phyloP scores from a whole-genome alignment of 2,329 filamentous ascomycete genomes.

The Ceratocystiopsis minuta region DNA sequence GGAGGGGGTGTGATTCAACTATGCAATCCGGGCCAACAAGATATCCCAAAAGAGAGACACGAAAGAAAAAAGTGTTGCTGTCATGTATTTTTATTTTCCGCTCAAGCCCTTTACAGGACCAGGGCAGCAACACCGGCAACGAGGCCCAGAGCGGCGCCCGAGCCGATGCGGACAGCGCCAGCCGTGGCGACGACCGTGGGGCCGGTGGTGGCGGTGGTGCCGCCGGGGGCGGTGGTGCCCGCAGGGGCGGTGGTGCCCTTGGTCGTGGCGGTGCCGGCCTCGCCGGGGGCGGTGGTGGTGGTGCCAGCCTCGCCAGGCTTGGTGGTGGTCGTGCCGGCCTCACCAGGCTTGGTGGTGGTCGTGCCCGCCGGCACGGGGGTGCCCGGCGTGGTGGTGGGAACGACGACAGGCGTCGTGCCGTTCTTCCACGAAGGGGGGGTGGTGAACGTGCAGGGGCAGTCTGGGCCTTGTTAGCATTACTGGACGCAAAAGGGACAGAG shows the following conservation, averaged over 20 bases:
- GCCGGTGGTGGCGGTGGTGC: background rate
- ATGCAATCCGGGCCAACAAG: background rate
- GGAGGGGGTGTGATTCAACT: background rate
- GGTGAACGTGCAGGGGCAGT: slow-evolving; percentile 10
- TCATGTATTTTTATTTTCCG: background rate
- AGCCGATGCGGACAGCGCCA: slow-evolving; percentile 5
- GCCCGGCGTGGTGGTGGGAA: background rate
- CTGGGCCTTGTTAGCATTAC: background rate
- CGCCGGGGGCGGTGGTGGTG: background rate
- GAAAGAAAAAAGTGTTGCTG: no score
- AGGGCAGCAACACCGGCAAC: slow-evolving; percentile 8
- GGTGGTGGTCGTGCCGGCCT: background rate
- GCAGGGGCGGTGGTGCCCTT: slow-evolving; percentile 2
- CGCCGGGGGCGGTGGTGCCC: slow-evolving; percentile 3
- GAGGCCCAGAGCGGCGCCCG: slow-evolving; percentile 7
- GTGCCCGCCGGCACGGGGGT: background rate
- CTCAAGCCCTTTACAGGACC: slow-evolving; percentile 6
- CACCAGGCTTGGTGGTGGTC: background rate
- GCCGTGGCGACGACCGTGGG: slow-evolving; percentile 5
- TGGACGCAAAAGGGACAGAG: no score
- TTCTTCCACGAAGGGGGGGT: background rate
- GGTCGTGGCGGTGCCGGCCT: slow-evolving; percentile 1
- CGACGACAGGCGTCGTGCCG: background rate
- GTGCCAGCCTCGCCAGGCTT: background rate
- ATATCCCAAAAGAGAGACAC: background rate